Conservation (phyloP, 768 basidiomycete genomes). For the Lyophyllum decastes region DNA sequence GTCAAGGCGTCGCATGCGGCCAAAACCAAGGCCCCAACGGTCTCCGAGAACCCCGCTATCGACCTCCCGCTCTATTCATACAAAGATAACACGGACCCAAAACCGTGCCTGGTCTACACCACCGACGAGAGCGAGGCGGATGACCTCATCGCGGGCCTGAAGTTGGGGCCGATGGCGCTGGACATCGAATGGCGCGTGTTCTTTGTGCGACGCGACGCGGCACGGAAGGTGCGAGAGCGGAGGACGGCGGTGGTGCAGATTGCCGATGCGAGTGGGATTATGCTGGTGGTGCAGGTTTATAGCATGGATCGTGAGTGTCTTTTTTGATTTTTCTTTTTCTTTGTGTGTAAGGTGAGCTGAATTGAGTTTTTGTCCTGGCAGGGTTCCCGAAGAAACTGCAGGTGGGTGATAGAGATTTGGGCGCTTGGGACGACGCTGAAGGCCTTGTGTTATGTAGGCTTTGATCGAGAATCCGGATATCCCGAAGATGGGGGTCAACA, state of each 20-base stretch:
- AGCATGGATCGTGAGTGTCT: slow-evolving; percentile 28
- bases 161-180: slow-evolving; percentile 31
- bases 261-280: slow-evolving; percentile 28
- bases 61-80: slow-evolving; percentile 29
- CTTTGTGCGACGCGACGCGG: slow-evolving; percentile 3
- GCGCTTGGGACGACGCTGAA: not conserved
- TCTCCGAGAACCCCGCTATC: not conserved
- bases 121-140: slow-evolving; percentile 30
- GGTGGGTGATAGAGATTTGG: slow-evolving; percentile 11
- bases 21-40: not conserved
- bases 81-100: slow-evolving; percentile 26
- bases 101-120: slow-evolving; percentile 27
- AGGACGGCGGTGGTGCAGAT: slow-evolving; percentile 33
- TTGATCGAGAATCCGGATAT: slow-evolving; percentile 30
- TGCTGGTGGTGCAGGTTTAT: slow-evolving; percentile 32
- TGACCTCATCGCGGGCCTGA: slow-evolving; percentile 27
- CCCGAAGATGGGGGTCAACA: slow-evolving; percentile 35
- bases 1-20: not conserved
- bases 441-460: slow-evolving; percentile 16
- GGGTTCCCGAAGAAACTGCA: slow-evolving; percentile 32
- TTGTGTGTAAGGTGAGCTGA: too few relatives aligned
- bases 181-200: slow-evolving; percentile 36
- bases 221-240: slow-evolving; percentile 14
- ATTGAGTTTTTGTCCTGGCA: slow-evolving; percentile 8
- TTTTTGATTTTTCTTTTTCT: too few relatives aligned